Conservation (phyloP, 352 stramenopile genomes). For the Globisporangium middletonii region DNA sequence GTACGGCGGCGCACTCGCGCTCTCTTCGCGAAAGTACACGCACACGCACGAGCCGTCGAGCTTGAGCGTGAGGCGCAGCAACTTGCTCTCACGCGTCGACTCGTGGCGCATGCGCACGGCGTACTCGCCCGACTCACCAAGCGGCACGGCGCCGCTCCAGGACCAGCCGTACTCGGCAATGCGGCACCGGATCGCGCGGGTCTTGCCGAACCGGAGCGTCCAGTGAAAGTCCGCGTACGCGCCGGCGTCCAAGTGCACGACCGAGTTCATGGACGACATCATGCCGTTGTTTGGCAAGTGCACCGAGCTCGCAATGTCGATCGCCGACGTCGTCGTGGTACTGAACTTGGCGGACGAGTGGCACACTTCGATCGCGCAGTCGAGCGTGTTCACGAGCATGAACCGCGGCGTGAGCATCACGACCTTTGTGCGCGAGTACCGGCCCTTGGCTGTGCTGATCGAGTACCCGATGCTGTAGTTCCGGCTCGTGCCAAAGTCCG, state of each 20-base stretch:
- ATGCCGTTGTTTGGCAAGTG: constrained; percentile 39
- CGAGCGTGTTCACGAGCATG: constrained; percentile 81
- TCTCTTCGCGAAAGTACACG: constrained; percentile 78
- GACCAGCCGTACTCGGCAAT: constrained; percentile 71
- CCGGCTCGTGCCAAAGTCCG: constrained; percentile 50
- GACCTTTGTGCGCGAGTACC: constrained; percentile 83
- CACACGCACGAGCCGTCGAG: constrained; percentile 72
- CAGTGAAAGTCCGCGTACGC: constrained; percentile 83
- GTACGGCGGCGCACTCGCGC: constrained; percentile 70
- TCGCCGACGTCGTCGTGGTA: constrained; percentile 23
- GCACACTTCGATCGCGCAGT: constrained; percentile 62
- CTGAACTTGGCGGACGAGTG: constrained; percentile 68
- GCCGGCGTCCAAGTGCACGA: constrained; percentile 60
- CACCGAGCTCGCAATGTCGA: constrained; percentile 33
- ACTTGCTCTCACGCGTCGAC: constrained; percentile 67
- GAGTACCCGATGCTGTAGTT: constrained; percentile 82
- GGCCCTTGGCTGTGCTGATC: constrained; percentile 62
- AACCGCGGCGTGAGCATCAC: constrained; percentile 84
- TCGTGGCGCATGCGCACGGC: constrained; percentile 81
- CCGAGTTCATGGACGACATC: constrained; percentile 62
- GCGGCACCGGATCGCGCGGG: constrained; percentile 71
- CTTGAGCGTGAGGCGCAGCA: constrained; percentile 76
- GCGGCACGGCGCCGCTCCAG: constrained; percentile 78
- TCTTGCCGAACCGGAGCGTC: constrained; percentile 63
- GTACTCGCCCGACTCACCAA: constrained; percentile 74